These are phyloP conservation scores for Verticillium albo-atrum DNA, from an alignment of 2,329 filamentous ascomycete genomes.

Conservation along the genomic window DNA sequence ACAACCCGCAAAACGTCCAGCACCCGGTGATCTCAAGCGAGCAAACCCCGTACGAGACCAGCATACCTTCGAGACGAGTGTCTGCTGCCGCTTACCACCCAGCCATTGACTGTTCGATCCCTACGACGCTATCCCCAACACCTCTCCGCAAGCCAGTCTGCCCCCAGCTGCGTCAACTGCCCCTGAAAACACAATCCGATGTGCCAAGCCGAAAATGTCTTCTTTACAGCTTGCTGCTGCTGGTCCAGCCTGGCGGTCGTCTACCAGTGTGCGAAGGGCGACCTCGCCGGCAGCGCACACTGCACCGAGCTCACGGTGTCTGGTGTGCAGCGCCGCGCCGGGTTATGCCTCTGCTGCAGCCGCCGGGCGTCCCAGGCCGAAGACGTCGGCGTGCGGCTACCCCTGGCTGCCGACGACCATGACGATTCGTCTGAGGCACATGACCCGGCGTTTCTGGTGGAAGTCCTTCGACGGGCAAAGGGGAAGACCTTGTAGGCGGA, in stretches of 20 bases:
- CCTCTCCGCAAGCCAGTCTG: too few species aligned
- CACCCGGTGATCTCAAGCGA: too few species aligned
- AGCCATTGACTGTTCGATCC: too few species aligned
- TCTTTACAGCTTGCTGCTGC: constrained; percentile 9
- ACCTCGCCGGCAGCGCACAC: neutral
- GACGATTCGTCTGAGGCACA: neutral
- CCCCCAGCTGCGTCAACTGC: too few species aligned
- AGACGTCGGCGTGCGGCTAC: too few species aligned
- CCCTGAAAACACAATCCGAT: neutral
- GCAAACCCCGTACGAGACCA: too few species aligned
- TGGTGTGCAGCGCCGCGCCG: constrained; percentile 7
- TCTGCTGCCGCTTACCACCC: too few species aligned
- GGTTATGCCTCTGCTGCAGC: constrained; percentile 7
- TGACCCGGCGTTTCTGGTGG: neutral
- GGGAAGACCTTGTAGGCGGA: too few species aligned
- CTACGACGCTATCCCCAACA: too few species aligned
- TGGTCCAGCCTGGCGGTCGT: constrained; percentile 6
- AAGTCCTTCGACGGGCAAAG: neutral
- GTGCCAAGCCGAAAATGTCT: constrained; percentile 11
- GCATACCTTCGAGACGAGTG: too few species aligned
- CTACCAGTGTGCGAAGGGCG: constrained; percentile 1
- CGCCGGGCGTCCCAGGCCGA: constrained; percentile 3
- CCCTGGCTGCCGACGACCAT: neutral
- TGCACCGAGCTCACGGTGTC: constrained; percentile 3
- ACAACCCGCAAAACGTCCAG: too few species aligned